Base-by-base conservation (phyloP, 495 filamentous ascomycete genomes). In the Emericellopsis terricola region DNA sequence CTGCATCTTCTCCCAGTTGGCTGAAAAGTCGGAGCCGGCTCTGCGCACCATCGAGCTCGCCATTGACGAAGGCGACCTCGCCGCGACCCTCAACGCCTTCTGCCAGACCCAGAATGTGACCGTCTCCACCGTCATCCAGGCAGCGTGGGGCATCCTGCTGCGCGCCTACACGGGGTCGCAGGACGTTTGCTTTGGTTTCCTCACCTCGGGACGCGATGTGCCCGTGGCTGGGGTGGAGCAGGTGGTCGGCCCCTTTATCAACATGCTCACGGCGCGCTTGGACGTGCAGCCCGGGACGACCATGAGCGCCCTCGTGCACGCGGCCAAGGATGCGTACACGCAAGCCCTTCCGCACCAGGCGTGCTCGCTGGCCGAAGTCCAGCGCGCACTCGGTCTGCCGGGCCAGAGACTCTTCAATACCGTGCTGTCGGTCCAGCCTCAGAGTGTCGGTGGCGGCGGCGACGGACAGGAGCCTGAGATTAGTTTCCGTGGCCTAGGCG, bases 1-100 rank as follows among this genome's bases (percentile, higher is more conserved):
- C 0, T 65, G 62, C 31, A 38, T 54, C 19, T 64, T 73, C 41
- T 64, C n/a, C n/a, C n/a, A n/a, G n/a, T n/a, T n/a, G n/a, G n/a
- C n/a, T n/a, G n/a, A n/a, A n/a, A n/a, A n/a, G n/a, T n/a, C n/a
- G n/a, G n/a, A n/a, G n/a, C n/a, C n/a, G n/a, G n/a, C n/a, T n/a
- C n/a, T n/a, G n/a, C n/a, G n/a, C n/a, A n/a, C n/a, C n/a, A n/a
- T n/a, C n/a, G n/a, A n/a, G n/a, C n/a, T n/a, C n/a, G n/a, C n/a
- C n/a, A n/a, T n/a, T n/a, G n/a, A n/a, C n/a, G n/a, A n/a, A n/a
- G n/a, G n/a, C n/a, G n/a, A n/a, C n/a, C n/a, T n/a, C n/a, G n/a
- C n/a, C n/a, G n/a, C n/a, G n/a, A n/a, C n/a, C n/a, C n/a, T 41
- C 3, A 14, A 15, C 11, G 29, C 21, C 7, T 41, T 41, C 29